Base-by-base conservation (phyloP, 768 basidiomycete species). In the Suillus placidus region DNA sequence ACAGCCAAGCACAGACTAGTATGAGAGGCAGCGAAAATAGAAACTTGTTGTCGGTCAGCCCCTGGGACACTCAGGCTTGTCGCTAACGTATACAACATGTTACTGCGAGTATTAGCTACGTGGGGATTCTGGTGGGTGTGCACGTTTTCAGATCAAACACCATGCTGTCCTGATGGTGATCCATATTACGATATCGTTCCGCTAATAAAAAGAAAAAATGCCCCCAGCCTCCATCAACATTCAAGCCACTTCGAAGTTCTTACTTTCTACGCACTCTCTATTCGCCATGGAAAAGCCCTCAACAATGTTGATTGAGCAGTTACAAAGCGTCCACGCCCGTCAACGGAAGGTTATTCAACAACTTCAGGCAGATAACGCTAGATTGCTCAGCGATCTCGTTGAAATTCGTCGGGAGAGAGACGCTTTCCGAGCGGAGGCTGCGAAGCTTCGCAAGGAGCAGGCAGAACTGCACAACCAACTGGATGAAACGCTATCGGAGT, bases 381-480 rank as follows among this genome's bases (percentile, higher is more conserved):
- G 74, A 34, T 64, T 68, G 6, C 67, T 76, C 40, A 61, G 61
- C 35, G 71, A 75, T n/a, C 71, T 76, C 26, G 67, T 20, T 5
- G 71, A 76, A 12, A 30, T 76, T 18, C 75, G 75, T 34, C 73
- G 66, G 35, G 74, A 75, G 60, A 69, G 75, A 37, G 75, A 76
- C 32, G 40, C 35, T 7, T 76, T 72, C 56, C 70, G 69, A 16
- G 67, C 63, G 60, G 71, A 74, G 49, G 69, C 52, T 0, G 73
- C 69, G 7, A 71, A 64, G 20, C 45, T 61, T 32, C 67, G 75
- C 26, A 76, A 60, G 54, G 70, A 69, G 51, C 69, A 67, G 18
- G 67, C 66, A 2, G 74, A 76, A 6, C 66, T 74, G 2, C 69
- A 64, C 54, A 71, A 67, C 51, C 63, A 37, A 40, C 43, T 75